Conservation (phyloP, 2,329 filamentous ascomycete genomes). For the Fusarium buxicola region DNA sequence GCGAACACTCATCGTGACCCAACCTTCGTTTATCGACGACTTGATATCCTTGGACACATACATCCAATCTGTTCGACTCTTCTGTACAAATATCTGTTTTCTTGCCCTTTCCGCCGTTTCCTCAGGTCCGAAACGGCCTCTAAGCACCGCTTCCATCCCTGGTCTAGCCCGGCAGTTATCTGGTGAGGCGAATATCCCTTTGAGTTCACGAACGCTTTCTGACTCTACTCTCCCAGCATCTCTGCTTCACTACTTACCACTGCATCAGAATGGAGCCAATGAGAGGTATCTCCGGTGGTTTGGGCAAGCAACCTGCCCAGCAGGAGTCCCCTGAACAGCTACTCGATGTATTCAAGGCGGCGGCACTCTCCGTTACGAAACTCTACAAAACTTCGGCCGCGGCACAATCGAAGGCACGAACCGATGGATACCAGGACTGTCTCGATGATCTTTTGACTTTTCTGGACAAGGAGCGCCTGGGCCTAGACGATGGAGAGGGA, state of each 20-base stretch:
- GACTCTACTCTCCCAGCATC: conserved; percentile 19
- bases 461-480: conserved; percentile 84
- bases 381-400: conserved; percentile 92
- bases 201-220: conserved; percentile 17
- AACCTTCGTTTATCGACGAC: conserved; percentile 32
- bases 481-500: conserved; percentile 82
- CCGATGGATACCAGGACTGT: conserved; percentile 92
- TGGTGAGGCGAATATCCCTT: conserved; percentile 31
- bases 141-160: not conserved
- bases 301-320: conserved; percentile 48
- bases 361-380: conserved; percentile 93
- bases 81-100: conserved; percentile 3
- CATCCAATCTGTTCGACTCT: conserved; percentile 19
- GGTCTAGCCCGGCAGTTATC: not conserved
- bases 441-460: conserved; percentile 90
- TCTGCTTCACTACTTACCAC: conserved; percentile 9
- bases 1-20: conserved; percentile 33
- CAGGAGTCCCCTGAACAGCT: conserved; percentile 70
- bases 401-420: conserved; percentile 78
- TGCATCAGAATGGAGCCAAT: conserved; percentile 48
- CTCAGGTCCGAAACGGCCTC: not conserved
- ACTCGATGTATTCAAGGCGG: conserved; percentile 89
- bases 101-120: not conserved
- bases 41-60: conserved; percentile 19
- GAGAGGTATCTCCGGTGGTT: conserved; percentile 46